Evolutionary conservation across 2,329 filamentous ascomycete species (phyloP), one percentile per base, ranked within the genome.

Genomic region (Cyphellophora europaea): DNA sequence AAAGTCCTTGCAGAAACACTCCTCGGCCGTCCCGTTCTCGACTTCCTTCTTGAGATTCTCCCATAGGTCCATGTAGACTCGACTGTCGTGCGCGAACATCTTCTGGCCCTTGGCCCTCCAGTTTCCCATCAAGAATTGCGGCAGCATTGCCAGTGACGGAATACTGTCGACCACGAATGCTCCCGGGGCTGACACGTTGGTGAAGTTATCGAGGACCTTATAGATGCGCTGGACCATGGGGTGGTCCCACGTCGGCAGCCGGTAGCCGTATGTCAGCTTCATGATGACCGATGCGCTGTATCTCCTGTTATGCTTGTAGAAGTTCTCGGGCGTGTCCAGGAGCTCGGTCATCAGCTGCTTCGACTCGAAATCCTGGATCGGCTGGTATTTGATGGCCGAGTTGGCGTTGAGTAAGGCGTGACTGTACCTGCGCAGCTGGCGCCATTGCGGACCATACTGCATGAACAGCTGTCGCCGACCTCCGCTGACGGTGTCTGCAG

Each of bases 241-340:
- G 1, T 65, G 64, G 38, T 70, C 63, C 34, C 44, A 41, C 14
- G 35, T 43, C 4, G 43, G 36, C 31, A 69, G 64, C 5, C 66
- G 61, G 37, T 67, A 64, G 0, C 69, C 67, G 43, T 71, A 72
- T 4, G 66, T 58, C 3, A 71, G 62, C 3, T 60, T 66, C 41
- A 70, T 67, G 4, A 69, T 65, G 19, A 71, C 56, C 40, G 61
- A 65, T 2, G 62, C 59, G 0, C 66, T 66, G 42, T 67, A 72
- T 0, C 64, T 55, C 44, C 69, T 62, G 15, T 70, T 56, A 12
- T 61, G 53, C 32, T 61, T 58, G 40, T 67, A 65, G 54, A 66
- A 71, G n/a, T n/a, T n/a, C 0, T 63, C 56, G 3, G 37, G 37
- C 31, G 38, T 38, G 4, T 52, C 53, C 10, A 71, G 49, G 5